Percentiles rank a stretch among this genome's conserved stretches.
These are phyloP conservation scores for Debaryomycetaceae sp. DNA, from an alignment of 1,139 yeast species.

Conservation along the genomic window DNA sequence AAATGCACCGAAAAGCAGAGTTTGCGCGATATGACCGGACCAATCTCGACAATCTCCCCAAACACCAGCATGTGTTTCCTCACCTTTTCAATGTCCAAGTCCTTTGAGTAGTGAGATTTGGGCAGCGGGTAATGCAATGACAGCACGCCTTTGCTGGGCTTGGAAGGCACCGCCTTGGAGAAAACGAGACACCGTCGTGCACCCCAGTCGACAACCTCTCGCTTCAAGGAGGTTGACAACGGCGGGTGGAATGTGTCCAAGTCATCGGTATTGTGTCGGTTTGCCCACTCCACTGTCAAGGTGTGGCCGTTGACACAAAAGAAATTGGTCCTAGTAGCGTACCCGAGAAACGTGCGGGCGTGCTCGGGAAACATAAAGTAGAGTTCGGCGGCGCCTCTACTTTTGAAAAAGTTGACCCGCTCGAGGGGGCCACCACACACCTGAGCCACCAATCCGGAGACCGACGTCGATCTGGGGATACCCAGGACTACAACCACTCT, in stretches of 20 bases:
- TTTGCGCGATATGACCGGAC: constrained; percentile 64
- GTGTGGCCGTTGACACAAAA: constrained; percentile 59
- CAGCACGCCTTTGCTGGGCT: constrained; percentile 15
- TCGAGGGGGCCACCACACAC: constrained; percentile 76
- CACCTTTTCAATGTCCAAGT: constrained; percentile 29
- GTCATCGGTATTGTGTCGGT: constrained; percentile 20
- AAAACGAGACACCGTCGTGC: constrained; percentile 35
- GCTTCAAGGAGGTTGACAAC: constrained; percentile 22
- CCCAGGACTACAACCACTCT: constrained; percentile 11
- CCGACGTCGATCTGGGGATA: constrained; percentile 8
- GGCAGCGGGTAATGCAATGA: constrained; percentile 33
- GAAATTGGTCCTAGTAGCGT: constrained; percentile 49
- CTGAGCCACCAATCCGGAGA: constrained; percentile 30
- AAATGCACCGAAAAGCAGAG: constrained; percentile 61
- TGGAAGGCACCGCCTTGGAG: constrained; percentile 23
- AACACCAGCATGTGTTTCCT: constrained; percentile 47
- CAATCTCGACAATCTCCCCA: constrained; percentile 61
- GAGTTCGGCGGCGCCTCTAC: constrained; percentile 32
- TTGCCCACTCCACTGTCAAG: constrained; percentile 40
- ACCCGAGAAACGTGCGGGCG: constrained; percentile 54
- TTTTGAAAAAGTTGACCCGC: constrained; percentile 29
- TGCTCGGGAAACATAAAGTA: constrained; percentile 50
- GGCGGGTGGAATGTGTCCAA: constrained; percentile 27
- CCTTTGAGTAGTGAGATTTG: constrained; percentile 24
- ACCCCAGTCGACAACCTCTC: constrained; percentile 26